A percentile compares a stretch with the other conserved stretches of the same genome.
These are phyloP conservation scores for Hirschfeldia incana DNA, from an alignment of 345 rosid genomes.

Conservation along the genomic window DNA sequence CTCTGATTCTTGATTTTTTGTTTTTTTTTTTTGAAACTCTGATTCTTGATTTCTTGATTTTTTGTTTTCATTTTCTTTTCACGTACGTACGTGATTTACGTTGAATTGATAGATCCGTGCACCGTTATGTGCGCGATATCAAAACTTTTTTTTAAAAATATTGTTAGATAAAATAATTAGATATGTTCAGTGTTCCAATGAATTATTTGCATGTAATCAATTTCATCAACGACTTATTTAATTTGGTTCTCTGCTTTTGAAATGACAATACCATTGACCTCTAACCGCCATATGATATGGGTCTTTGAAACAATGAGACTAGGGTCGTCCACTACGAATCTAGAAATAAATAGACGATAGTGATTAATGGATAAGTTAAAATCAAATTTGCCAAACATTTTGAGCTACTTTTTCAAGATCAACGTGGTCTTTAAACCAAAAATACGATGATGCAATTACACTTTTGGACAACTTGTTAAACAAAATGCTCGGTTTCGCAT, in stretches of 20 bases:
- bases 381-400: neutral
- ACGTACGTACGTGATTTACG: neutral
- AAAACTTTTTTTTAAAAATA: neutral
- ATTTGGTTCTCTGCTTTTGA: neutral
- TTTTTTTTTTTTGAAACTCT: neutral
- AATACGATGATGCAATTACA: neutral
- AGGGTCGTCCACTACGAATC: slow-evolving; percentile 7
- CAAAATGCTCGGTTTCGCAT: neutral
- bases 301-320: neutral
- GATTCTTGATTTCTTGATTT: neutral
- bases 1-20: neutral
- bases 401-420: neutral
- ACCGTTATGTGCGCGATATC: neutral
- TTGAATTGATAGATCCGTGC: neutral
- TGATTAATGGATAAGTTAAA: neutral
- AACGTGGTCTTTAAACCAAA: neutral
- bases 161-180: neutral
- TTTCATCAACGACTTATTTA: neutral
- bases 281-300: neutral
- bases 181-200: neutral
- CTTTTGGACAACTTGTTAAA: neutral
- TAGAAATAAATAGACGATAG: neutral
- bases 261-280: slow-evolving; percentile 1
- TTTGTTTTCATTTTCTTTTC: neutral
- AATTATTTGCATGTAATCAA: neutral